Evolutionary conservation across 225 moss, liverwort and hornwort species (phyloP).

Genomic region (Physcomitrellopsis africana): DNA sequence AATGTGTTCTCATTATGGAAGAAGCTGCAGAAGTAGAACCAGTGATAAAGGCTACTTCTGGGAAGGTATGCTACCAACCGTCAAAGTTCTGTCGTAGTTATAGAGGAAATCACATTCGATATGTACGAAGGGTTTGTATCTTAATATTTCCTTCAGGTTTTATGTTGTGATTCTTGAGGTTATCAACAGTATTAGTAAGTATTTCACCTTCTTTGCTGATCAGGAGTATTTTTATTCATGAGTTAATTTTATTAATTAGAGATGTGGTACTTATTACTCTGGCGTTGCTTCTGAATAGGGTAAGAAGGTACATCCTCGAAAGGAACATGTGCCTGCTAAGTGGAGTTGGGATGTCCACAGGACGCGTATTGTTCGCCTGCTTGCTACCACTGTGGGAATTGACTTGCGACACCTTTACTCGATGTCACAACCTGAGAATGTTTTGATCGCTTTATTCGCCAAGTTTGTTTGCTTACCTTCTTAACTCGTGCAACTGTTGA

Average conservation of each 20-base stretch:
- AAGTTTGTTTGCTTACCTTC: conserved; percentile 37
- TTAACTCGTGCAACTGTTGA: background rate
- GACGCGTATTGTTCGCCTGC: conserved; percentile 48
- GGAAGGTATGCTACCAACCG: conserved; percentile 47
- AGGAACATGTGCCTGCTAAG: conserved; percentile 51
- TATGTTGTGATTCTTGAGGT: background rate
- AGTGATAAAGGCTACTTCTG: conserved; percentile 25
- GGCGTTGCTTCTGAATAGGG: conserved; percentile 6
- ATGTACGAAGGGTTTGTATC: background rate
- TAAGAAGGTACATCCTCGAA: conserved; percentile 54
- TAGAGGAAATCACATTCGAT: background rate
- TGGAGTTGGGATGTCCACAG: conserved; percentile 61
- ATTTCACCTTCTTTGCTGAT: background rate
- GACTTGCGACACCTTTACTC: conserved; percentile 55
- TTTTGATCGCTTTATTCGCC: conserved; percentile 49
- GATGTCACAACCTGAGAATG: conserved; percentile 52
- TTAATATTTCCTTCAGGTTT: background rate
- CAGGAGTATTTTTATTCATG: background rate
- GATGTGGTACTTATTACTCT: background rate
- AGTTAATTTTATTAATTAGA: background rate
- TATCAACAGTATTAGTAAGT: background rate
- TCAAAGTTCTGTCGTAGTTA: background rate
- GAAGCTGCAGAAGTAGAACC: conserved; percentile 32
- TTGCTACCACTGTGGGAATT: conserved; percentile 59
- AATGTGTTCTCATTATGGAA: conserved; percentile 45